Evolutionary conservation across 352 stramenopile species (phyloP).

Genomic region (Plasmopara muralis): DNA sequence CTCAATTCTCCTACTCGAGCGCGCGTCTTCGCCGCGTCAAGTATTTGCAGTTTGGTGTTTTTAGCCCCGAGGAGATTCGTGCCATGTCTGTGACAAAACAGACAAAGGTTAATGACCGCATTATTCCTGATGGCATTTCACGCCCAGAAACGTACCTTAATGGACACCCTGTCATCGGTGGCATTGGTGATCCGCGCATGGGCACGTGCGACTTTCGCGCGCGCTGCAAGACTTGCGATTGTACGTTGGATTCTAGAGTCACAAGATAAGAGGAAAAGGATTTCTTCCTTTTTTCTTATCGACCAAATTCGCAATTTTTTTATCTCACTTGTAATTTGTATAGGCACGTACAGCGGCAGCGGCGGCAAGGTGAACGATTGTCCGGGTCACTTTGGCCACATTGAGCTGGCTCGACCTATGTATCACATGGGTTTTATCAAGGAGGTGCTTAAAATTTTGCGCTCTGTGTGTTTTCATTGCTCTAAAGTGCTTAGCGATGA

Average conservation of each 20-base stretch:
- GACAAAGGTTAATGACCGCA: slow-evolving; percentile 95
- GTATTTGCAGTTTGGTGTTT: slow-evolving; percentile 98
- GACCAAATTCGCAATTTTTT: not conserved
- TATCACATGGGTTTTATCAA: slow-evolving; percentile 98
- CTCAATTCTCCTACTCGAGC: slow-evolving; percentile 94
- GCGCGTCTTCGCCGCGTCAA: slow-evolving; percentile 93
- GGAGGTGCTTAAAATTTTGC: slow-evolving; percentile 90
- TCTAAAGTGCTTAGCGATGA: slow-evolving; percentile 93
- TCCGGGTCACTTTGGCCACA: slow-evolving; percentile 99
- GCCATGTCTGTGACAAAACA: slow-evolving; percentile 96
- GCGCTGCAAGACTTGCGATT: slow-evolving; percentile 90
- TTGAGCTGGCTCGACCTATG: slow-evolving; percentile 95
- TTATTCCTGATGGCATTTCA: slow-evolving; percentile 94
- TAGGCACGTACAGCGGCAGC: slow-evolving; percentile 84
- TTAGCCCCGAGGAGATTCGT: slow-evolving; percentile 96
- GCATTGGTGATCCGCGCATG: slow-evolving; percentile 97
- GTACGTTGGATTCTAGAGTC: slow-evolving; percentile 31
- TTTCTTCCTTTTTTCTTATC: too few species aligned
- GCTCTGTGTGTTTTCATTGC: slow-evolving; percentile 97
- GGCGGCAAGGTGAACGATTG: slow-evolving; percentile 94
- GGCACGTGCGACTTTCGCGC: slow-evolving; percentile 89
- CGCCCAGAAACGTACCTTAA: slow-evolving; percentile 85
- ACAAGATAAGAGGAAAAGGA: too few species aligned
- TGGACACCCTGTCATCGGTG: slow-evolving; percentile 95
- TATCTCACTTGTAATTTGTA: not conserved